Evolutionary conservation across 805 yeast genomes (phyloP), one percentile per base, ranked within the genome.

Genomic region (Metschnikowia amazonensis): DNA sequence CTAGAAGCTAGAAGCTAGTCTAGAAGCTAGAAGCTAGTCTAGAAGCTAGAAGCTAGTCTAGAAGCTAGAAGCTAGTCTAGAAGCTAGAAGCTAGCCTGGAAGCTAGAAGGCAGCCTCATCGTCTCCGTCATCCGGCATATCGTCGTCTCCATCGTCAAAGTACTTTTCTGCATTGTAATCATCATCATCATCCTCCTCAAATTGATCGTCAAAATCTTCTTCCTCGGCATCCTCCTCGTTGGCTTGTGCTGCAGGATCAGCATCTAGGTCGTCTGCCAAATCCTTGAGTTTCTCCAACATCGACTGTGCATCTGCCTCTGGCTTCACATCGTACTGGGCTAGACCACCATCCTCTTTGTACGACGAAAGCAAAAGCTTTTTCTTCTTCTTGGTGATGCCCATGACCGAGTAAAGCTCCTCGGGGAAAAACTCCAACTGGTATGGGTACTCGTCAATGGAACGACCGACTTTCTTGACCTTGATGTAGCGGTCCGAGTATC

Each of bases 401-500:
- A 88, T 82, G 6, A 82, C 86, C 16, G 74, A 66, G 53, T 84
- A 82, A 45, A 90, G 67, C 60, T 90, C 97, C 14, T 72, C 75
- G 1, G 97, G 97, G 59, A 89, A 85, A 51, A 86, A 74, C 44
- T 78, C 80, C 7, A 80, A 57, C 45, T 77, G 76, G 60, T 82
- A 87, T 1, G 95, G 95, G 65, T 86, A 89, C 43, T 85, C 89
- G 49, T 82, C 84, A 7, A 84, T 77, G 2, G 90, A 81, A 42
- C 83, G 75, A 1, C 89, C 88, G 13, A 83, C 76, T 57, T 77
- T 80, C 45, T 86, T 76, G 55, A 80, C 81, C 60, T 84, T 84
- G 52, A 83, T 70, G 64, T 86, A 90, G 60, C 74, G 75, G 63
- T 90, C 97, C 2, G 95, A 81, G 60, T 88, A 88, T 56, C 97